Conservation (phyloP, 2,329 filamentous ascomycete genomes). For the Neopestalotiopsis sp. region DNA sequence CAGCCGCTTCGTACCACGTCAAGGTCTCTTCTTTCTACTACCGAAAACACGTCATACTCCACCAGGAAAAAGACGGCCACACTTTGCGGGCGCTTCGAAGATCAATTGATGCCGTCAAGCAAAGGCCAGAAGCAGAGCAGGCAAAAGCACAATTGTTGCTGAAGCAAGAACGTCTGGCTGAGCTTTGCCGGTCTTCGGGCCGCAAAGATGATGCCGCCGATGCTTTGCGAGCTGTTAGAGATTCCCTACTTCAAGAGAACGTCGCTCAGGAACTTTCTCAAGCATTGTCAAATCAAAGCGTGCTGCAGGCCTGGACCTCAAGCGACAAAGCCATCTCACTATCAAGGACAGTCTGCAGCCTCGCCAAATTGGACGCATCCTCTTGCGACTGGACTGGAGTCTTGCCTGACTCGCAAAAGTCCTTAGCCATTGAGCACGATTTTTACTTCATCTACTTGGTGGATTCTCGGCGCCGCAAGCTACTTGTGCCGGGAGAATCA, state of each 20-base stretch:
- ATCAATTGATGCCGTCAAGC: constrained; percentile 66
- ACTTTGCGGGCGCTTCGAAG: constrained; percentile 64
- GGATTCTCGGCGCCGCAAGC: constrained; percentile 36
- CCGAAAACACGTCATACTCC: constrained; percentile 59
- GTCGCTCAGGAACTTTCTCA: constrained; percentile 58
- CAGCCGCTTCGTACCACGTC: constrained; percentile 55
- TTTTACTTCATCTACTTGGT: constrained; percentile 53
- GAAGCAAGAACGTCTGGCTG: constrained; percentile 72
- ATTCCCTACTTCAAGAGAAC: constrained; percentile 63
- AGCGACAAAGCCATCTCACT: constrained; percentile 56
- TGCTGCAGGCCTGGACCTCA: constrained; percentile 58
- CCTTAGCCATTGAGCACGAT: constrained; percentile 65
- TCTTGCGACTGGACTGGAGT: constrained; percentile 61
- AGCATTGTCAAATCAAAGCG: constrained; percentile 53
- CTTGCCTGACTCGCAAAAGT: constrained; percentile 56
- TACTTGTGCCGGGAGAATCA: constrained; percentile 48
- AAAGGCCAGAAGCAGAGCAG: constrained; percentile 58
- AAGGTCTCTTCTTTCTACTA: constrained; percentile 77
- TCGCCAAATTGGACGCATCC: constrained; percentile 64
- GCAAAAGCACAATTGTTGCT: constrained; percentile 62
- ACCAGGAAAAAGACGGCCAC: constrained; percentile 45
- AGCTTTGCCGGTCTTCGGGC: constrained; percentile 59
- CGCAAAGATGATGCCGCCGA: constrained; percentile 62
- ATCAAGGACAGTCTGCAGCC: constrained; percentile 62
- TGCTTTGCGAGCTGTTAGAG: constrained; percentile 65